Base-by-base conservation (phyloP, 2,329 filamentous ascomycete species). In the Apiospora rasikravindrae region DNA sequence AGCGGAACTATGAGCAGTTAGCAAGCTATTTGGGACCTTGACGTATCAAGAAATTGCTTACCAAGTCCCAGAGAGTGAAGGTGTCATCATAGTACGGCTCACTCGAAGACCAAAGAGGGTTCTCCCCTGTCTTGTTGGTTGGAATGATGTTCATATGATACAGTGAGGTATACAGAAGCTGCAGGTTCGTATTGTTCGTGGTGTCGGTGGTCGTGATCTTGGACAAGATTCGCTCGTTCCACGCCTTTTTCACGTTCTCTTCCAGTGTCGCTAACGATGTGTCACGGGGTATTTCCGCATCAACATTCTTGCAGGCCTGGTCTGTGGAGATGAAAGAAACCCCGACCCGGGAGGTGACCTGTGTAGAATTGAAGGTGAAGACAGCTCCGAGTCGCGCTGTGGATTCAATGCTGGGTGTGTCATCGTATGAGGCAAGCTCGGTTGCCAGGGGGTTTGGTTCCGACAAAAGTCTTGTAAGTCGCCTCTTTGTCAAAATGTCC, bases 1-100 rank as follows among this genome's bases (percentile, higher is more conserved):
- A 93, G 29, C 92, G 88, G 79, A 93, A 91, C 77, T 64, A 2
- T 76, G 85, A 13, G 5, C 19, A 64, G 19, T 64, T 24, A 64
- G 57, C 10, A 16, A 4, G 22, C 8, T 40, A n/a, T 5, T 22
- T 5, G 10, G 22, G 3, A 40, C 0, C 1, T 40, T 13, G 4
- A 4, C 29, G 53, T 45, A 67, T 49, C 33, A 22, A 13, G n/a
- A 73, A 80, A 69, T 76, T 82, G 80, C 70, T 64, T 64, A 64
- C 57, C 57, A 83, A 67, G 72, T 89, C 88, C 92, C 92, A 94
- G 29, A 92, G 86, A 0, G 92, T 93, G 77, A 92, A 93, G 22
- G 91, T 88, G 72, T 94, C 92, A 72, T 92, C 89, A 76, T 92
- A 94, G 77, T 92, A 93, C 1, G 92, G 91, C 78, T 94, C 92